Evolutionary conservation across 306 rosid species (phyloP).

Genomic region (Cucumis cinereus): DNA sequence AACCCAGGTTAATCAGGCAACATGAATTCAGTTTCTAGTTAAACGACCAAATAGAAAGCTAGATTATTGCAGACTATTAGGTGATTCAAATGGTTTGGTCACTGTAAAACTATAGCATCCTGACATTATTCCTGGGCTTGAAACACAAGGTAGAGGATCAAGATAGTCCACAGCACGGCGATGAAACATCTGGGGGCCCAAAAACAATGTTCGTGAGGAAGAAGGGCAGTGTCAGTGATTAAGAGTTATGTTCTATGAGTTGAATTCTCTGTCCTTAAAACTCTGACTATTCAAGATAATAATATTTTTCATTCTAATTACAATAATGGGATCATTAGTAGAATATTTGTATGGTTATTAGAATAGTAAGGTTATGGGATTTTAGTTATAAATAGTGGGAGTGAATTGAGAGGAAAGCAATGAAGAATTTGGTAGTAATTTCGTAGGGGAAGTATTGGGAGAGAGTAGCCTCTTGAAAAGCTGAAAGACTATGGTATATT

Average conservation of each 20-base stretch:
- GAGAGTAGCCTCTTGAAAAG: too few relatives aligned
- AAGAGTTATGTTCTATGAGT: not conserved
- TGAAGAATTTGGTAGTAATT: too few relatives aligned
- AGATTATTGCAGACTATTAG: not conserved
- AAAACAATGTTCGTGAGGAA: not conserved
- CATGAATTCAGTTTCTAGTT: not conserved
- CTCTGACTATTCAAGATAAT: not conserved
- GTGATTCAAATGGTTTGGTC: not conserved
- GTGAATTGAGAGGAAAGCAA: too few relatives aligned
- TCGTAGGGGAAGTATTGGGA: too few relatives aligned
- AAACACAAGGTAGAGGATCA: not conserved
- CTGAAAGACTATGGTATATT: too few relatives aligned
- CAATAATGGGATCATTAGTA: not conserved
- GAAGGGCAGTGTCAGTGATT: not conserved
- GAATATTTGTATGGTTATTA: too few relatives aligned
- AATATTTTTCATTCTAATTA: not conserved
- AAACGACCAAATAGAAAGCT: not conserved
- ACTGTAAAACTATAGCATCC: not conserved
- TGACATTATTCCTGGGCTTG: not conserved
- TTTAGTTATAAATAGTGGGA: too few relatives aligned
- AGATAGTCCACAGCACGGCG: not conserved
- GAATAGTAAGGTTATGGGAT: too few relatives aligned
- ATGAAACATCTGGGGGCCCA: not conserved
- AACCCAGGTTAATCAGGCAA: not conserved
- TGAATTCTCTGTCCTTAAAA: not conserved